These are phyloP conservation scores for Russula earlei DNA, from an alignment of 768 basidiomycete genomes.

Conservation along the genomic window DNA sequence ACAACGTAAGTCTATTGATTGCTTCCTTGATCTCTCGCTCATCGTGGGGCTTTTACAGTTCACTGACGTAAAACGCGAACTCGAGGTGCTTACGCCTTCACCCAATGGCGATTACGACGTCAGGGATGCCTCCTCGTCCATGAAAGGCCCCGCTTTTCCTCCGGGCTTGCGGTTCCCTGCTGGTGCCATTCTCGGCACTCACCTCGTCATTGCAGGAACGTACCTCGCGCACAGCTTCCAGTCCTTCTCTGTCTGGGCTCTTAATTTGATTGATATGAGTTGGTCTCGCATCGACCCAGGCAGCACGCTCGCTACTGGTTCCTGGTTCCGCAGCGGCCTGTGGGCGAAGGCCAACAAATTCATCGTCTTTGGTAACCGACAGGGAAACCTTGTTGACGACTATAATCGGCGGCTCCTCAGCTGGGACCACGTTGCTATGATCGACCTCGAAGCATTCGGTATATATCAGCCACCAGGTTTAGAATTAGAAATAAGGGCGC, in stretches of 20 bases:
- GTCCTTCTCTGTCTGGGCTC: slow-evolving; percentile 93
- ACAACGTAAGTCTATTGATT: slow-evolving; percentile 53
- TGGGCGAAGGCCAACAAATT: slow-evolving; percentile 82
- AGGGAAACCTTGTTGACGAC: slow-evolving; percentile 83
- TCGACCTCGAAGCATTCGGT: slow-evolving; percentile 90
- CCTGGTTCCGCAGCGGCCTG: slow-evolving; percentile 89
- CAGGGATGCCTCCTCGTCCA: slow-evolving; percentile 68
- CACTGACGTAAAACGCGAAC: slow-evolving; percentile 90
- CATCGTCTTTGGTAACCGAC: slow-evolving; percentile 82
- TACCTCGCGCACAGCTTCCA: slow-evolving; percentile 92
- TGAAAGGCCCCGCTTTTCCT: slow-evolving; percentile 77
- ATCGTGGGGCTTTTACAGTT: slow-evolving; percentile 41
- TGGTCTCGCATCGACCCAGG: slow-evolving; percentile 89
- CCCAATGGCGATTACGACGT: slow-evolving; percentile 69
- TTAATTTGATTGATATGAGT: slow-evolving; percentile 72
- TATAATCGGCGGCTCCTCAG: slow-evolving; percentile 85
- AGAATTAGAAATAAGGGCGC: slow-evolving; percentile 59
- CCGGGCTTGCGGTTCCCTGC: slow-evolving; percentile 96
- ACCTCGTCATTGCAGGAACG: slow-evolving; percentile 91
- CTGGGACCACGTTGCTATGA: slow-evolving; percentile 86
- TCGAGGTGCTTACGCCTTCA: slow-evolving; percentile 82
- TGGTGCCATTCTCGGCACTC: slow-evolving; percentile 81
- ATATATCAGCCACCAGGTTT: slow-evolving; percentile 82
- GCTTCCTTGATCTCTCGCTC: slow-evolving; percentile 6
- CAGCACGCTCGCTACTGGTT: slow-evolving; percentile 74